Evolutionary conservation across 176 grass and related monocot genomes (phyloP), one percentile per base, ranked within the genome.

Genomic region (Tillandsia fasciculata): DNA sequence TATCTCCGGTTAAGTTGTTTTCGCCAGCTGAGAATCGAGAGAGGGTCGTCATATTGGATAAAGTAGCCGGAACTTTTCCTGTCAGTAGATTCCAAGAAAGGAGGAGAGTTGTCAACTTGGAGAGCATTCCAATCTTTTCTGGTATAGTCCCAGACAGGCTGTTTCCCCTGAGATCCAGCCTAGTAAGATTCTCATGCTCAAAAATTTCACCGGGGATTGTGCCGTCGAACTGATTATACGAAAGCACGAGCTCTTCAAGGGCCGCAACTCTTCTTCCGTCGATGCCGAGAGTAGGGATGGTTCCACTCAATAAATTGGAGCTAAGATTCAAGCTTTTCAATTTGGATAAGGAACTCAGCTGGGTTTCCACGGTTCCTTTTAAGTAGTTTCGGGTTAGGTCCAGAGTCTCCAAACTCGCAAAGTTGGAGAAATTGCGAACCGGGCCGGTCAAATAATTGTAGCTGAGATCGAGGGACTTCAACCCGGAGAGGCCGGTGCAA

Each of bases 311-410:
- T 0, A 0, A 3, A 63, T 87, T 96, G 2, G 18, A 6, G 7
- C 83, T 80, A 69, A 87, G 64, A 54, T 96, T 87, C 68, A 89
- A 71, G 53, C 73, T 89, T 76, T 9, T 81, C 74, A 96, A 12
- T 1, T 48, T 26, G 58, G 51, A 50, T 20, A 85, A 76, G 11
- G 33, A 27, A 17, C 7, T 17, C 66, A 92, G 69, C 0, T 84
- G 18, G 0, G 14, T 23, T 57, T 9, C 76, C 67, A 89, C 2
- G 18, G 17, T 13, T 20, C 67, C 79, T 27, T 0, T 10, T 0
- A 96, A 65, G 0, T 0, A 1, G 70, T 92, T 96, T 8, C 10
- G 71, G 11, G 83, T 87, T 64, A 96, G 67, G 76, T 96, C 88
- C 75, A 96, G 78, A 28, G 79, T 49, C 65, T 83, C 53, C 17